Evolutionary conservation across 108 stramenopile species (phyloP).

Genomic region (Cyclostephanos invisitatus): DNA sequence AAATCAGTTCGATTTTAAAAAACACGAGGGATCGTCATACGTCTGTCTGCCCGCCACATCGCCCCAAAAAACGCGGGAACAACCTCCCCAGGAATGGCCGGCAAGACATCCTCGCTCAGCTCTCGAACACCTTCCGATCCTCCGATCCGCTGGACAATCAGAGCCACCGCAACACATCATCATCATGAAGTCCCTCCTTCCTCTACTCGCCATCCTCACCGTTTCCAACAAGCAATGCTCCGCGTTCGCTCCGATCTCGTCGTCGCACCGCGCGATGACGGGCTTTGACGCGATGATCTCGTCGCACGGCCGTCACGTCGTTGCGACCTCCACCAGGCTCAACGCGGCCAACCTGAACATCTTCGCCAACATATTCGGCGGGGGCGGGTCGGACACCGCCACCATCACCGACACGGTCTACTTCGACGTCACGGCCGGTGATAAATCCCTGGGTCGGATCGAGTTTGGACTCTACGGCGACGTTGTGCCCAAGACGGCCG

Average conservation of each 20-base stretch:
- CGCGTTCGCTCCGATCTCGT: conserved; percentile 18
- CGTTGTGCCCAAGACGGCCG: conserved; percentile 87
- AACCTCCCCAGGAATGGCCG: too few species aligned
- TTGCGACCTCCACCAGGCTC: not conserved
- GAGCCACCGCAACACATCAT: too few species aligned
- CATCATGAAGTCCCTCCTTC: conserved; percentile 15
- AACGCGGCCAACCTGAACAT: conserved; percentile 33
- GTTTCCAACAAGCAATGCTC: conserved; percentile 4
- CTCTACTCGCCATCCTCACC: conserved; percentile 21
- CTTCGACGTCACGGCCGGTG: conserved; percentile 87
- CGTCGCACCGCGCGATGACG: conserved; percentile 1
- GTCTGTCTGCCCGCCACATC: too few species aligned
- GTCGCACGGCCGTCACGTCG: not conserved
- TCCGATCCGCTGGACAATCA: too few species aligned
- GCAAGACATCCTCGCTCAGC: too few species aligned
- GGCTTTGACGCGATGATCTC: not conserved
- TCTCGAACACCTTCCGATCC: too few species aligned
- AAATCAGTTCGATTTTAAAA: too few species aligned
- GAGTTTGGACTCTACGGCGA: conserved; percentile 92
- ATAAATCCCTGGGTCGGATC: conserved; percentile 71
- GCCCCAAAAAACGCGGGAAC: too few species aligned
- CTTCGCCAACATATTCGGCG: conserved; percentile 43
- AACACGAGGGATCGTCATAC: too few species aligned
- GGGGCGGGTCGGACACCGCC: conserved; percentile 64
- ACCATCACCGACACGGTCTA: conserved; percentile 89